phyloP scores from a whole-genome alignment of 2,329 filamentous ascomycete genomes.

The Calonectria henricotiae region DNA sequence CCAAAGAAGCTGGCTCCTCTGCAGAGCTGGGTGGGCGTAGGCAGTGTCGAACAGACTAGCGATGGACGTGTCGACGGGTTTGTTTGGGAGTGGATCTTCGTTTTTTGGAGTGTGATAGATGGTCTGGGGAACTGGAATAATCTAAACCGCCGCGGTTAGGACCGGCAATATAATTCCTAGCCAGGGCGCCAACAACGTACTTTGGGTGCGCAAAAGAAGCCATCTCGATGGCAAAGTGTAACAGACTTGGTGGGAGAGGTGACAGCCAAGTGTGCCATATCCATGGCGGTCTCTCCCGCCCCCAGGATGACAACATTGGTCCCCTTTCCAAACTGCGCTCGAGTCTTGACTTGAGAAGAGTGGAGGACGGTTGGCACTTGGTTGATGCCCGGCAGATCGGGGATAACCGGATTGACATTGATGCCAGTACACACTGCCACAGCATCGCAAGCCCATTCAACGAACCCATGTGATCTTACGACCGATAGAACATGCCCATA shows the following conservation, averaged over 20 bases:
- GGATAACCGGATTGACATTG: constrained; percentile 61
- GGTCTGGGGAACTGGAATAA: constrained; percentile 50
- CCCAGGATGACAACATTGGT: constrained; percentile 64
- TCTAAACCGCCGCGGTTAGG: constrained; percentile 37
- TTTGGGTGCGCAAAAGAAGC: constrained; percentile 65
- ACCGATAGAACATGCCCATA: constrained; percentile 41
- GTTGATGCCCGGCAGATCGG: constrained; percentile 60
- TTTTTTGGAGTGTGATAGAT: constrained; percentile 30
- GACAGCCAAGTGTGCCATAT: constrained; percentile 63
- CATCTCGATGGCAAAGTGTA: constrained; percentile 64
- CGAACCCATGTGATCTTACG: constrained; percentile 10
- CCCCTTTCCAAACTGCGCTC: constrained; percentile 60
- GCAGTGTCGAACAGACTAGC: constrained; percentile 69
- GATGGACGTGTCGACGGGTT: constrained; percentile 65
- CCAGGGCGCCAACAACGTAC: constrained; percentile 55
- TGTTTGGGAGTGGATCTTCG: constrained; percentile 54
- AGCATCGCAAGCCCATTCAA: constrained; percentile 61
- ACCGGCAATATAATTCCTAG: fast-evolving
- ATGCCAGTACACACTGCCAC: constrained; percentile 65
- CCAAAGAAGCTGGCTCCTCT: constrained; percentile 64
- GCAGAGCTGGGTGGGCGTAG: constrained; percentile 66
- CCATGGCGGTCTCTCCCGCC: constrained; percentile 65
- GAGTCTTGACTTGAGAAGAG: constrained; percentile 62
- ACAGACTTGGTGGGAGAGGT: constrained; percentile 62
- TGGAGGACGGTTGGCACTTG: constrained; percentile 59